Evolutionary conservation across 2,329 filamentous ascomycete species (phyloP), one percentile per base, ranked within the genome.

Genomic region (Ceratocystis lukuohia): DNA sequence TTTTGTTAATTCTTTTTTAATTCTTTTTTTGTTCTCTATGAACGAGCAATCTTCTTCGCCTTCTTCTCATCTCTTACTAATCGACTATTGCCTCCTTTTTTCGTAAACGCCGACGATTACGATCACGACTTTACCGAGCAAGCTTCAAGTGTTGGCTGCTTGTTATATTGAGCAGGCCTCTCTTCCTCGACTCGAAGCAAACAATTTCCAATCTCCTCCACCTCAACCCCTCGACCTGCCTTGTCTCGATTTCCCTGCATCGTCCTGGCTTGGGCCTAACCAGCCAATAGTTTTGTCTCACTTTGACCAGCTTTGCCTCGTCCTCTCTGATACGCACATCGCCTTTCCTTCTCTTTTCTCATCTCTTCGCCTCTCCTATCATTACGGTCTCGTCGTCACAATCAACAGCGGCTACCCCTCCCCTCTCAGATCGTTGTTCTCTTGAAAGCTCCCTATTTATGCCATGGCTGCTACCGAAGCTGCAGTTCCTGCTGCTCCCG

Each of bases 401-500:
- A 6, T 50, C 12, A 50, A 50, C 46, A 50, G 15, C 50, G 1
- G 50, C 20, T 1, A 5, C 10, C 50, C 17, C 33, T 37, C 8
- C 8, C 33, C 33, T 37, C 8, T 10, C 33, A 37, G 7, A 37
- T 37, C 33, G 8, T 37, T 37, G 33, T 37, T 2, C 7, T 8
- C n/a, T 50, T 22, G n/a, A 37, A 37, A 37, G 33, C 33, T 37
- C 8, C 33, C 4, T 50, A 20, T 20, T 50, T 22, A 50, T 37
- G 8, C 25, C 50, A 57, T 57, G 50, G 50, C 50, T 28, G 50
- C 50, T 28, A 30, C 50, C 22, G 50, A 57, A 57, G 28, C 50
- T 28, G 50, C 46, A 63, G 59, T 30, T 65, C 74, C 66, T 73
- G 74, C 80, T 66, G 77, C 66, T 20, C 28, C 77, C 70, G 72